Evolutionary conservation across 78 protist species (phyloP).

Genomic region (Mastigamoeba balamuthi): DNA sequence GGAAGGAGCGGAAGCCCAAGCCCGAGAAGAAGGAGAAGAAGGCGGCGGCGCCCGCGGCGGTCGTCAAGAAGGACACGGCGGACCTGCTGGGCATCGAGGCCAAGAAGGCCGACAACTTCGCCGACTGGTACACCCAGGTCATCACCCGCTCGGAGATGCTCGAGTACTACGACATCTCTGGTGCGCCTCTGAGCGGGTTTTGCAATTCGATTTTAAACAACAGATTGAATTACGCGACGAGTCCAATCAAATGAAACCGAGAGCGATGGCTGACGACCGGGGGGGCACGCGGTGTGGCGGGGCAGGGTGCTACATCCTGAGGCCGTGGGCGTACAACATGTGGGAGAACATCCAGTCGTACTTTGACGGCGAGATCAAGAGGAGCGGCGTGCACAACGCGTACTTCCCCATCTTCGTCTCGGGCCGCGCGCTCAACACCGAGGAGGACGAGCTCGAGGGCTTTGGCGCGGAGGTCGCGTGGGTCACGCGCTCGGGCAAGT

Average conservation of each 20-base stretch:
- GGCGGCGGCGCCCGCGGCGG: too few relatives aligned
- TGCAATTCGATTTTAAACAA: too few relatives aligned
- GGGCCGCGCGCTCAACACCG: conserved; percentile 55
- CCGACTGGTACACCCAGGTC: conserved; percentile 77
- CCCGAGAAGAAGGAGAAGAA: too few relatives aligned
- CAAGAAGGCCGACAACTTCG: conserved; percentile 43
- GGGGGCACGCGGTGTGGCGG: too few relatives aligned
- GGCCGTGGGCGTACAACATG: conserved; percentile 79
- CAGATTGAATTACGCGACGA: too few relatives aligned
- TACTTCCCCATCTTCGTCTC: conserved; percentile 96
- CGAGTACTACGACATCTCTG: conserved; percentile 79
- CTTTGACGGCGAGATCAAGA: conserved; percentile 45
- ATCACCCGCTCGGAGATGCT: conserved; percentile 78
- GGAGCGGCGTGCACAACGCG: conserved; percentile 78
- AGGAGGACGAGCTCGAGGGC: conserved; percentile 85
- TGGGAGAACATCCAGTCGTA: conserved; percentile 76
- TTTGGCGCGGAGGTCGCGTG: conserved; percentile 93
- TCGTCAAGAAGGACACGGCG: too few relatives aligned
- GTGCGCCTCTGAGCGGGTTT: conserved; percentile 3
- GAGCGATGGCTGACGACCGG: too few relatives aligned
- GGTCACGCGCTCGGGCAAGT: conserved; percentile 90
- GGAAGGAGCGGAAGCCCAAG: too few relatives aligned
- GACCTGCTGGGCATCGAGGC: conserved; percentile 10
- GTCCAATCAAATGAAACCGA: too few relatives aligned
- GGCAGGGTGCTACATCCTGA: conserved; percentile 84